Evolutionary conservation across 148 eudicot genomes (phyloP).

Genomic region (Spergularia bocconei): DNA sequence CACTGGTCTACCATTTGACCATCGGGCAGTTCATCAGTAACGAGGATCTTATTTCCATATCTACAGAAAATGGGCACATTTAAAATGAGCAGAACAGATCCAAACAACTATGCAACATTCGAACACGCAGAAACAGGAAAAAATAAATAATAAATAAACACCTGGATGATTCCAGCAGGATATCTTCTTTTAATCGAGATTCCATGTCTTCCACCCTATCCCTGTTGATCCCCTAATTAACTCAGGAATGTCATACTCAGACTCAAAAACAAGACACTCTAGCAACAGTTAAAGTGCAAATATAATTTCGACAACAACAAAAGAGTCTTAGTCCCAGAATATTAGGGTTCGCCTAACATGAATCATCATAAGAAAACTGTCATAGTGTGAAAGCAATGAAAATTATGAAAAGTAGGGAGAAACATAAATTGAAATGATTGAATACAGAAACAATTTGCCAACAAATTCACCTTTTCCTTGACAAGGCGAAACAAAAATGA

Average conservation of each 20-base stretch:
- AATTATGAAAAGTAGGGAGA: not conserved
- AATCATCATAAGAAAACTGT: too few species aligned
- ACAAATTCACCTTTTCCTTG: not conserved
- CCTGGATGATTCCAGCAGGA: conserved; percentile 89
- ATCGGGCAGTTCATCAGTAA: conserved; percentile 96
- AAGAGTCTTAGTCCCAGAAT: not conserved
- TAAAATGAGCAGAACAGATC: not conserved
- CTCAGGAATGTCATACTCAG: conserved; percentile 32
- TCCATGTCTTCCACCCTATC: conserved; percentile 96
- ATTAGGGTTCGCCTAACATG: too few species aligned
- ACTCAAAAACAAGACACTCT: conserved; percentile 31
- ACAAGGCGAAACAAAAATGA: not conserved
- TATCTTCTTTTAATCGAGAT: conserved; percentile 85
- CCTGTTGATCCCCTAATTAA: conserved; percentile 92
- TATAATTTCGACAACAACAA: not conserved
- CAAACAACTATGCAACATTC: conserved; percentile 7
- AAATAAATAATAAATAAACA: conserved; percentile 7
- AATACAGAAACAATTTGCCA: not conserved
- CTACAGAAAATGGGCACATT: conserved; percentile 38
- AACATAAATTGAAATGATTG: not conserved
- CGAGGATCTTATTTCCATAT: conserved; percentile 87
- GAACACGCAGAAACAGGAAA: not conserved
- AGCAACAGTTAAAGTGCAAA: conserved; percentile 17
- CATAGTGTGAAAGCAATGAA: not conserved
- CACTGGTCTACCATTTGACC: conserved; percentile 99